Percentiles rank a stretch among this genome's conserved stretches.
phyloP scores from a whole-genome alignment of 2,329 filamentous ascomycete genomes.

The Neoascochyta sp. region DNA sequence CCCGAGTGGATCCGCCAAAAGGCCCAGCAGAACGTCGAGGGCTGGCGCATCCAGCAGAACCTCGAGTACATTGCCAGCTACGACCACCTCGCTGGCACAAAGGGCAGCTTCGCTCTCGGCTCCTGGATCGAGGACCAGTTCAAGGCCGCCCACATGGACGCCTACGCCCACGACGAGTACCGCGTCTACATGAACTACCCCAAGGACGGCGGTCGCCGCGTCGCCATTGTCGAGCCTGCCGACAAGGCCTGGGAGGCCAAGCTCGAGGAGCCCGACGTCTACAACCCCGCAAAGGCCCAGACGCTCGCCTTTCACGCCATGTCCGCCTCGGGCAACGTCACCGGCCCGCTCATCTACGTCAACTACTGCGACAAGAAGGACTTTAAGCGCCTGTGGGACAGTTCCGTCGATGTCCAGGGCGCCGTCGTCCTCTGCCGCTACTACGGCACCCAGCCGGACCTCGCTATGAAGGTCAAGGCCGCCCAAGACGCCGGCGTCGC shows the following conservation, averaged over 20 bases:
- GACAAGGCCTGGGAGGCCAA: slow-evolving; percentile 72
- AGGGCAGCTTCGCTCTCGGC: slow-evolving; percentile 83
- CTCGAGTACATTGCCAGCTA: slow-evolving; percentile 75
- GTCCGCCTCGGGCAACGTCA: slow-evolving; percentile 81
- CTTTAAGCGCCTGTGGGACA: slow-evolving; percentile 68
- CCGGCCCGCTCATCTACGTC: slow-evolving; percentile 81
- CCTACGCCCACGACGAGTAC: slow-evolving; percentile 69
- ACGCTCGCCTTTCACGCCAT: slow-evolving; percentile 83
- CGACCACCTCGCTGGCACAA: slow-evolving; percentile 89
- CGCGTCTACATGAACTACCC: slow-evolving; percentile 93
- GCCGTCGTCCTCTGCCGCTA: slow-evolving; percentile 82
- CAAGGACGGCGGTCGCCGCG: slow-evolving; percentile 67
- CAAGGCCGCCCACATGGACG: slow-evolving; percentile 66
- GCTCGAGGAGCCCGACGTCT: slow-evolving; percentile 75
- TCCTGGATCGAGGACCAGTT: slow-evolving; percentile 81
- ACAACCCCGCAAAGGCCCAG: slow-evolving; percentile 57
- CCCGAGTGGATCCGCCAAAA: slow-evolving; percentile 76
- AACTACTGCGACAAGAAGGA: slow-evolving; percentile 88
- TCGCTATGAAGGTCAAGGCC: slow-evolving; percentile 80
- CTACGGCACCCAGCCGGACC: slow-evolving; percentile 68
- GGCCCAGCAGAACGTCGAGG: slow-evolving; percentile 69
- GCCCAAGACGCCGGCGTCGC: slow-evolving; percentile 81
- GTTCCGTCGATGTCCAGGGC: slow-evolving; percentile 69
- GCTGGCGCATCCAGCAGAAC: slow-evolving; percentile 60
- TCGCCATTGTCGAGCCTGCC: slow-evolving; percentile 72